These are phyloP conservation scores for Pascua sp. DNA, from an alignment of 1,284 basidiomycete species.

Conservation along the genomic window DNA sequence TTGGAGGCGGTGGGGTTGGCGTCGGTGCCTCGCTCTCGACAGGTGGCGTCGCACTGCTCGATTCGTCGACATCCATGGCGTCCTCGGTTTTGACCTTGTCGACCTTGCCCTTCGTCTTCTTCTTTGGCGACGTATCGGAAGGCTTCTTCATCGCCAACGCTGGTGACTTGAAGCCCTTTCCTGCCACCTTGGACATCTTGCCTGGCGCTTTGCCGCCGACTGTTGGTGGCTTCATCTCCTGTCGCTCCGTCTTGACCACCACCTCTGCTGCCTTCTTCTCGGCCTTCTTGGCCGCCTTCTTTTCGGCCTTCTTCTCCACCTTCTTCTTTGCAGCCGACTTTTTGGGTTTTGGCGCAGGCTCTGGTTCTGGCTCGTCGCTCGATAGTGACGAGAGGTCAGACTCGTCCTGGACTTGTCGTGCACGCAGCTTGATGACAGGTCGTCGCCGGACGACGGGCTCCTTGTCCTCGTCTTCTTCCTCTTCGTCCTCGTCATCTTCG, in stretches of 20 bases:
- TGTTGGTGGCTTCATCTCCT: no score
- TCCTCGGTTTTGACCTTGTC: constrained; percentile 12
- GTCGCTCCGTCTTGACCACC: constrained; percentile 6
- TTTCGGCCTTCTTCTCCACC: constrained; percentile 1
- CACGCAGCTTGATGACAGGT: constrained; percentile 9
- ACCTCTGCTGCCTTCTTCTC: constrained; percentile 9
- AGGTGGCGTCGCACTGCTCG: constrained; percentile 1
- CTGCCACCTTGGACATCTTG: constrained; percentile 13
- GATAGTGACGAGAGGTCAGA: constrained; percentile 32
- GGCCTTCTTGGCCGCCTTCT: constrained; percentile 11
- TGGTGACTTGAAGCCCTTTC: constrained; percentile 20
- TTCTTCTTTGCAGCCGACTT: constrained; percentile 6
- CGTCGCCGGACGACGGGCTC: constrained; percentile 5
- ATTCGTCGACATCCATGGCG: constrained; percentile 20
- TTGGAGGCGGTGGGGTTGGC: neutral
- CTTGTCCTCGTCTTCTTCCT: constrained; percentile 12
- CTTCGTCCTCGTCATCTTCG: constrained; percentile 21
- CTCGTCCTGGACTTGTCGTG: constrained; percentile 20
- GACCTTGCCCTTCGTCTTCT: constrained; percentile 11
- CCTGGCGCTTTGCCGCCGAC: neutral
- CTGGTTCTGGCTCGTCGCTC: constrained; percentile 17
- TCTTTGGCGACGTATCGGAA: neutral
- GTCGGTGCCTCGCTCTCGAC: constrained; percentile 1
- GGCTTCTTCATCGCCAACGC: constrained; percentile 19
- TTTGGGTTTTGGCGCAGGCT: constrained; percentile 7